Base-by-base conservation (phyloP, 1,139 yeast genomes). In the Geotrichum carabidarum region DNA sequence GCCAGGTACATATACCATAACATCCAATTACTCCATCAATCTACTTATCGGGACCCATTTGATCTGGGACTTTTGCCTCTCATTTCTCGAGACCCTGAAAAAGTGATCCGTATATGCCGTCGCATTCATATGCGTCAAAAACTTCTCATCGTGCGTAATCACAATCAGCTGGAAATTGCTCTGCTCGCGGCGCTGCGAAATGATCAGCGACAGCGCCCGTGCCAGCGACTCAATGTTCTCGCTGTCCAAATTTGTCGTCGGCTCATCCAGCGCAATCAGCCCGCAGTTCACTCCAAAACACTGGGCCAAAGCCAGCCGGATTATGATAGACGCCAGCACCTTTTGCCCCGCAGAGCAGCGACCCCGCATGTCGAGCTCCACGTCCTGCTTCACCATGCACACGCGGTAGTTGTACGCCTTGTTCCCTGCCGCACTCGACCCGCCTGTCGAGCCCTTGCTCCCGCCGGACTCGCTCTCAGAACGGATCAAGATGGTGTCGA, bases 271-370 rank as follows among this genome's bases (percentile, higher is more conserved):
- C 0, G 98, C 96, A 63, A 94, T 88, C 67, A 93, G 85, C 51
- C 99, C 99, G 73, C 97, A 93, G 66, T 86, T 89, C 1, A 83
- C 79, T 8, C 99, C 99, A 74, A 94, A 93, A 66, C 98, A 89
- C 69, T 94, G 99, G 0, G 98, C 95, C 50, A 94, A 74, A 0
- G 98, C 97, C 57, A 94, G 74, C 54, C 99, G 77, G 53, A 94
- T 91, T 40, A 94, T 83, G 53, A 94, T 90, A 55, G 95, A 85
- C 0, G 99, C 96, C 54, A 94, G 74, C 1, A 94, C 98, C 67
- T 90, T 89, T 69, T 94, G 99, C 0, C 99, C 99, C 0, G 99
- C 99, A 1, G 97, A 89, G 69, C 99, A 94, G 56, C 99, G 75
- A 0, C 99, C 99, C 60, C 99, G 79, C 99, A 94, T 94, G 66